Evolutionary conservation across 2,329 filamentous ascomycete genomes (phyloP).

Genomic region (Drechslerella dactyloides): DNA sequence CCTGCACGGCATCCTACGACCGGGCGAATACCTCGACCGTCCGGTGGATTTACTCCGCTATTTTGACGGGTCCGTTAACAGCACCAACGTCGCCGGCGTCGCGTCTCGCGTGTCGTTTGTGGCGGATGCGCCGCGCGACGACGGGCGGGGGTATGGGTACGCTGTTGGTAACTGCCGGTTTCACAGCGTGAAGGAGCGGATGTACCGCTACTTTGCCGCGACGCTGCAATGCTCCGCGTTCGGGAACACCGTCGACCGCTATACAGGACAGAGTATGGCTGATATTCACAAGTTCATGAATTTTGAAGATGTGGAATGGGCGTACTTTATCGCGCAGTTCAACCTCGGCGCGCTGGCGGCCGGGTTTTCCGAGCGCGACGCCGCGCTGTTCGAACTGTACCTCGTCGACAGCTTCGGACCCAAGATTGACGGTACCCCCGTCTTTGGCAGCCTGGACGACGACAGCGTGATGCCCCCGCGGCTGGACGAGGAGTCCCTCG

Average conservation of each 20-base stretch:
- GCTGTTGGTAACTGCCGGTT: slow-evolving; percentile 30
- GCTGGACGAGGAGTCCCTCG: slow-evolving; percentile 6
- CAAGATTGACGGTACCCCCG: slow-evolving; percentile 14
- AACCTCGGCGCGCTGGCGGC: slow-evolving; percentile 19
- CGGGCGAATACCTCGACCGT: slow-evolving; percentile 23
- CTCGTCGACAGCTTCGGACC: slow-evolving; percentile 46
- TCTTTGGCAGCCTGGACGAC: slow-evolving; percentile 28
- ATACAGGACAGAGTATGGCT: slow-evolving; percentile 32
- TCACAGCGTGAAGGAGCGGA: slow-evolving; percentile 32
- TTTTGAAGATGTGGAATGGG: slow-evolving; percentile 34
- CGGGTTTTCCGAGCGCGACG: slow-evolving; percentile 22
- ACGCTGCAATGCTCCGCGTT: slow-evolving; percentile 35
- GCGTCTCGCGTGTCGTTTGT: slow-evolving; percentile 12
- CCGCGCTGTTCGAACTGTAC: slow-evolving; percentile 30
- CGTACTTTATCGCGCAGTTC: slow-evolving; percentile 39
- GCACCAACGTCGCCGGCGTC: slow-evolving; percentile 18
- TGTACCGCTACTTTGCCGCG: slow-evolving; percentile 30
- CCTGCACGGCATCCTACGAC: slow-evolving; percentile 35
- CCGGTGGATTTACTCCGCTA: slow-evolving; percentile 28
- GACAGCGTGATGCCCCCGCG: slow-evolving; percentile 34
- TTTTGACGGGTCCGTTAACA: slow-evolving; percentile 41
- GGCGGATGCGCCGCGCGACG: neutral
- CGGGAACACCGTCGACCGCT: slow-evolving; percentile 38
- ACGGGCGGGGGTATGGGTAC: slow-evolving; percentile 18
- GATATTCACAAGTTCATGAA: slow-evolving; percentile 46